Base-by-base conservation (phyloP, 2,329 filamentous ascomycete genomes). In the Fusarium paranaense region DNA sequence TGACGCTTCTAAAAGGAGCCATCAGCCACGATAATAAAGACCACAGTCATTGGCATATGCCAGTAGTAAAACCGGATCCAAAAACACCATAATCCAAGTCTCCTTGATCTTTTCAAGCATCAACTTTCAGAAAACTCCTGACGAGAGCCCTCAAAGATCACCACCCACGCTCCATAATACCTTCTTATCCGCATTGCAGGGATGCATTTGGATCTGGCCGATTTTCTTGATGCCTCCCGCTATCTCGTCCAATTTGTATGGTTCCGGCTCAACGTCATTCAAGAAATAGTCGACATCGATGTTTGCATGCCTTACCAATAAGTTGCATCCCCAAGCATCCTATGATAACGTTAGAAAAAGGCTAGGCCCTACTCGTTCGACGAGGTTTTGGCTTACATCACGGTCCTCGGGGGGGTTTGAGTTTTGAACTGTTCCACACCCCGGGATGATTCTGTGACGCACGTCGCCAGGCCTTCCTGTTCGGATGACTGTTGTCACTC, bases 121-220 rank as follows among this genome's bases (percentile, higher is more conserved):
- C 7, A 27, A 2, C 13, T 22, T 3, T 4, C 7, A 14, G 11
- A 25, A 57, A 4, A 2, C 1, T 22, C 9, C 9, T 8, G 5
- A 38, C 9, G 4, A 38, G 16, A 57, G 13, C 32, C 13, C 20
- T 25, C 14, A 27, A 25, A 2, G 3, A 4, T 37, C 35, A 37
- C 4, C 2, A 0, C 35, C 35, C 2, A 42, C 8, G 22, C 33
- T 13, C 16, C 25, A 22, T 4, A 25, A 10, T 22, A 56, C 22
- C 40, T 7, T 58, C 20, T 52, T 25, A 37, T 58, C n/a, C 0
- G 4, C 14, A 9, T 45, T 42, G 0, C 18, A 30, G 1, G 35
- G 50, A 2, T 61, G 64, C 52, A 58, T 58, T 18, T 58, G 40
- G 1, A 67, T 67, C 16, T 67, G 65, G 8, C 60, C 60, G 2